Conservation (phyloP, 208 protist species). For the Porcisia hertigi region DNA sequence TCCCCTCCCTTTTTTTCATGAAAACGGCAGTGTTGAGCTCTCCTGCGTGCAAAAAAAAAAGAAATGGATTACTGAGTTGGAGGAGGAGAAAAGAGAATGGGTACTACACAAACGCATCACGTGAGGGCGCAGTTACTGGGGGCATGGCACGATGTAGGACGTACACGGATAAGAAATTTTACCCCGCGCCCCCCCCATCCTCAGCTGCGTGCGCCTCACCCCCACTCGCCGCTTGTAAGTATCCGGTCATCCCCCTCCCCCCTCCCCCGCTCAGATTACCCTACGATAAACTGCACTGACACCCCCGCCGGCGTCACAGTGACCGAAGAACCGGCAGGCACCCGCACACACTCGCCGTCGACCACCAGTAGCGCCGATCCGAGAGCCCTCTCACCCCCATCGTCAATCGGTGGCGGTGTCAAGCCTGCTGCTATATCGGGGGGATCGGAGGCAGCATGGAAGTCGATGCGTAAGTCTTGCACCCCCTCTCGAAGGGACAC, state of each 20-base stretch:
- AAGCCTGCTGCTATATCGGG: constrained; percentile 4
- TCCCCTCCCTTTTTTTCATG: neutral
- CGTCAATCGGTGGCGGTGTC: neutral
- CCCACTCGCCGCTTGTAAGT: neutral
- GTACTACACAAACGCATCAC: neutral
- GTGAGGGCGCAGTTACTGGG: neutral
- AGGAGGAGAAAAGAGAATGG: neutral
- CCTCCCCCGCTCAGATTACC: constrained; percentile 12
- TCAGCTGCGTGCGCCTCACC: no score
- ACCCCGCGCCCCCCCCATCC: neutral
- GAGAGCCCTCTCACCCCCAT: neutral
- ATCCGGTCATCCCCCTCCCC: neutral
- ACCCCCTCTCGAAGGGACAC: constrained; percentile 49
- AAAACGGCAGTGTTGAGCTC: neutral
- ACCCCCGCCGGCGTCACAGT: constrained; percentile 38
- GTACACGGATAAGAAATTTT: neutral
- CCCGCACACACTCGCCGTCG: constrained; percentile 60
- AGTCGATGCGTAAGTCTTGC: constrained; percentile 34
- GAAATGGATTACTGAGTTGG: neutral
- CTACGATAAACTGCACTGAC: constrained; percentile 38
- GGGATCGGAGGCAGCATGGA: constrained; percentile 19
- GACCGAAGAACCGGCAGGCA: constrained; percentile 46
- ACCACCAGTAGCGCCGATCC: constrained; percentile 40
- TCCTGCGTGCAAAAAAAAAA: neutral
- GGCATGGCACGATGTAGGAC: neutral